These are phyloP conservation scores for Excoecaria agallocha DNA, from an alignment of 345 rosid genomes.

Conservation along the genomic window DNA sequence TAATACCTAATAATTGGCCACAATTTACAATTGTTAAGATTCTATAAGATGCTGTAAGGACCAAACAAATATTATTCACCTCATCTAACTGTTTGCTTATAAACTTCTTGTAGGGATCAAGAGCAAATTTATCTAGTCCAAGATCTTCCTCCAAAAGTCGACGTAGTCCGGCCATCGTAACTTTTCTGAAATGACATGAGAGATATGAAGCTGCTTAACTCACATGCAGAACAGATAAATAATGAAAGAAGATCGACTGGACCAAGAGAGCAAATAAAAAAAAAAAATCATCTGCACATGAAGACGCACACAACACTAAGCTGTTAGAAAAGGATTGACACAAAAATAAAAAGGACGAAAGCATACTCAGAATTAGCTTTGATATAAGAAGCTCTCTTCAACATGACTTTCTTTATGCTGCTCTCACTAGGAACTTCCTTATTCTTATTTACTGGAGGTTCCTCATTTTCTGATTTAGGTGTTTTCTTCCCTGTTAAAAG, in stretches of 20 bases:
- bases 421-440: conserved; percentile 45
- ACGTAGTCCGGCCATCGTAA: conserved; percentile 80
- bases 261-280: conserved; percentile 4
- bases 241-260: not conserved
- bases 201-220: conserved; percentile 6
- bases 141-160: conserved; percentile 87
- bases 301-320: not conserved
- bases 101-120: conserved; percentile 69
- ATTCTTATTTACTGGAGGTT: conserved; percentile 31
- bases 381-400: conserved; percentile 57
- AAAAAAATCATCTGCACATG: not conserved
- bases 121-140: conserved; percentile 50
- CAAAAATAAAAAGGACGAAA: not conserved
- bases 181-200: conserved; percentile 40
- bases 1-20: conserved; percentile 37
- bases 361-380: conserved; percentile 72
- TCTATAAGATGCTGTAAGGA: conserved; percentile 1
- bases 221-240: not conserved
- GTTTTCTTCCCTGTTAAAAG: conserved; percentile 44
- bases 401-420: conserved; percentile 53
- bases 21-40: conserved; percentile 11
- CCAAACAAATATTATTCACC: conserved; percentile 34
- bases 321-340: not conserved
- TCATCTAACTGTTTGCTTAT: conserved; percentile 59
- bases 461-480: conserved; percentile 34